A percentile compares a stretch with the other conserved stretches of the same genome.
Evolutionary conservation across 2,329 filamentous ascomycete species (phyloP).

Genomic region (Chaetomium olivaceum): DNA sequence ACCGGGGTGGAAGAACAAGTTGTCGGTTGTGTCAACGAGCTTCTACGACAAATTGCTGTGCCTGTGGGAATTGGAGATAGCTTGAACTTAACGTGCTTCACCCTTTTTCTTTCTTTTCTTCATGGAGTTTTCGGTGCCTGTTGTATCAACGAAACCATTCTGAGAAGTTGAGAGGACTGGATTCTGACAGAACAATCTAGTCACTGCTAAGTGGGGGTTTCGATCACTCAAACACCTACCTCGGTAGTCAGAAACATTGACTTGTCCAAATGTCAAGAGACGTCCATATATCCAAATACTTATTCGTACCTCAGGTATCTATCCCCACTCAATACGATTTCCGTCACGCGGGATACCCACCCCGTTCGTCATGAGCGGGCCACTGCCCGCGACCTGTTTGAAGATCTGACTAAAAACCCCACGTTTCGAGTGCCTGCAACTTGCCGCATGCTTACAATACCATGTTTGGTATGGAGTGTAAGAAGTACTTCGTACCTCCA

Average conservation of each 20-base stretch:
- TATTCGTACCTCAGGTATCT: no score
- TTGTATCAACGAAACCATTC: no score
- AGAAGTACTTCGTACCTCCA: neutral
- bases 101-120: no score
- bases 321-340: neutral
- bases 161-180: no score
- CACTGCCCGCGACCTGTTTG: neutral
- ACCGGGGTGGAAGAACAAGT: slow-evolving; percentile 41
- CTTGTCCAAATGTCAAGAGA: neutral
- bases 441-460: neutral
- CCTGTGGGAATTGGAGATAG: slow-evolving; percentile 55
- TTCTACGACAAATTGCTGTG: slow-evolving; percentile 75
- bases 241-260: neutral
- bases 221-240: neutral
- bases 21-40: slow-evolving; percentile 66
- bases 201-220: neutral
- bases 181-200: neutral
- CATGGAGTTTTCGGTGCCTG: no score
- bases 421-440: neutral
- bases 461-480: neutral
- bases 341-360: neutral
- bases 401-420: neutral
- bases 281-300: neutral
- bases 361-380: neutral
- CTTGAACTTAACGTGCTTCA: neutral